These are phyloP conservation scores for Mimosa pudica DNA, from an alignment of 306 rosid genomes.

Conservation along the genomic window DNA sequence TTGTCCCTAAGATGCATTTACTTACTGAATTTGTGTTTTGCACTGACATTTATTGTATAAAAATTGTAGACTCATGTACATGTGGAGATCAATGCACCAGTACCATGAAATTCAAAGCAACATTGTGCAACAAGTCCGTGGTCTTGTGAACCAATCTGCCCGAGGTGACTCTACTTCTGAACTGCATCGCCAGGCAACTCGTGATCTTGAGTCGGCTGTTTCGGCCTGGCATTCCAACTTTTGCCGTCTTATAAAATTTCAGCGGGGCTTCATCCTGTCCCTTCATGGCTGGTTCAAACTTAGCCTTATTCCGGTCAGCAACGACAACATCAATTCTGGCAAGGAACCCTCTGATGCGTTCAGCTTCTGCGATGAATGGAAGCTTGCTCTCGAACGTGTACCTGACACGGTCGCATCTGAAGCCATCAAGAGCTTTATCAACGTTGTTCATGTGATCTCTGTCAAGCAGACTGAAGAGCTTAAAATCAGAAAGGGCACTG, in stretches of 20 bases:
- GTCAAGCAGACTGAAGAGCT: conserved; percentile 78
- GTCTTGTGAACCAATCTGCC: conserved; percentile 72
- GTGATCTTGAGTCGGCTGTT: conserved; percentile 89
- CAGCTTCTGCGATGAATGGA: conserved; percentile 89
- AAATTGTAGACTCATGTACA: conserved; percentile 84
- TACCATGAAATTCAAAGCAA: conserved; percentile 85
- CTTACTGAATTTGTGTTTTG: conserved; percentile 12
- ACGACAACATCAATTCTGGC: conserved; percentile 50
- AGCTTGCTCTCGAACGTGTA: conserved; percentile 94
- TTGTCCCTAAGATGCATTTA: conserved; percentile 3
- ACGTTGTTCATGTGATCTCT: conserved; percentile 81
- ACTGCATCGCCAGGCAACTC: conserved; percentile 91
- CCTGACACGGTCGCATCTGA: conserved; percentile 96
- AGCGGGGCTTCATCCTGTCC: conserved; percentile 74
- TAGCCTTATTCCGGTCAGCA: conserved; percentile 67
- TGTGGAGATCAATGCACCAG: conserved; percentile 96
- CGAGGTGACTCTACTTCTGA: conserved; percentile 85
- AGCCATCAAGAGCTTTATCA: conserved; percentile 93
- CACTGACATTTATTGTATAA: conserved; percentile 33
- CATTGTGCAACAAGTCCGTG: conserved; percentile 95
- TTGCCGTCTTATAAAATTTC: conserved; percentile 81
- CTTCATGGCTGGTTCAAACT: conserved; percentile 93
- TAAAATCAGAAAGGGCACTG: conserved; percentile 77
- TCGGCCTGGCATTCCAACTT: conserved; percentile 93
- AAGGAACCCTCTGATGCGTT: conserved; percentile 64